Percentiles rank a stretch among this genome's conserved stretches.
phyloP scores from a whole-genome alignment of 441 rosid genomes.

The Adansonia grandidieri region DNA sequence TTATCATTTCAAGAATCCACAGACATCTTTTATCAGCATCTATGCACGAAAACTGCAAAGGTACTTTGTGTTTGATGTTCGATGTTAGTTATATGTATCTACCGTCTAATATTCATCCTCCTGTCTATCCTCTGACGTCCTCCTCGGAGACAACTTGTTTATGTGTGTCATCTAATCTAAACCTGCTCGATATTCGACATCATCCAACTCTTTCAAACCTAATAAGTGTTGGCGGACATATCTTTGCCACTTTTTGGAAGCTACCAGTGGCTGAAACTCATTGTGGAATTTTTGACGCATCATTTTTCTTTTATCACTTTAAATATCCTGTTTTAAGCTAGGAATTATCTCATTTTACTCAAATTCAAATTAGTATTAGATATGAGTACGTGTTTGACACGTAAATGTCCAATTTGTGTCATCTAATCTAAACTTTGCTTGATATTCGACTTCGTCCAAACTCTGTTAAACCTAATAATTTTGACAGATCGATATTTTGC shows the following conservation, averaged over 20 bases:
- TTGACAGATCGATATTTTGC: no score
- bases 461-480: no score
- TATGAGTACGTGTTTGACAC: no score
- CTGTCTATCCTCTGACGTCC: background rate
- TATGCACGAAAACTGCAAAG: background rate
- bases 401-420: no score
- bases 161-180: constrained; percentile 15
- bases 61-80: constrained; percentile 20
- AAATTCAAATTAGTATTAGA: no score
- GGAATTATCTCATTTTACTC: no score
- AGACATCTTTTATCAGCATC: constrained; percentile 7
- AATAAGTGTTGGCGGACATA: background rate
- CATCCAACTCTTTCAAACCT: background rate
- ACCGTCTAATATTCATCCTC: background rate
- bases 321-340: no score
- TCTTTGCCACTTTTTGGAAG: background rate
- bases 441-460: no score
- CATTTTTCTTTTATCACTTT: no score
- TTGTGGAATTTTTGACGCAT: no score
- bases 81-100: background rate
- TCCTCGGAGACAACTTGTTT: constrained; percentile 15
- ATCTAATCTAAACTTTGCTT: no score
- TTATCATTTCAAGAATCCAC: constrained; percentile 5
- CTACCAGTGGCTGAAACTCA: no score
- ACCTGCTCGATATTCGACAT: background rate